phyloP scores from a whole-genome alignment of 371 early-diverging fungal species.

The Mortierella sp. region DNA sequence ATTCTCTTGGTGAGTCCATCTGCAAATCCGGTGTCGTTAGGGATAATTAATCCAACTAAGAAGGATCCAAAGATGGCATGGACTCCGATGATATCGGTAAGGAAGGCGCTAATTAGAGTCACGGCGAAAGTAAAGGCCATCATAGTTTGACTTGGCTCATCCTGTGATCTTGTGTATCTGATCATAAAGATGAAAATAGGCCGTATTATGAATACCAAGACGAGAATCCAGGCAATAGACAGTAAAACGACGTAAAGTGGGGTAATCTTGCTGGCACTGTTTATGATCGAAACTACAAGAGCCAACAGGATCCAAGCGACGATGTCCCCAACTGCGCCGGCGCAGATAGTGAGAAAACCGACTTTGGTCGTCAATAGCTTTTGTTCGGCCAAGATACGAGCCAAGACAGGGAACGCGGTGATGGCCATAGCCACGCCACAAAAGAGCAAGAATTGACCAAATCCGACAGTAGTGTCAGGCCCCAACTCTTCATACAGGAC shows the following conservation, averaged over 20 bases:
- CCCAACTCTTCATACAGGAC: conserved; percentile 72
- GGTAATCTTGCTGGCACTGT: conserved; percentile 69
- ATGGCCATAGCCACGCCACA: conserved; percentile 92
- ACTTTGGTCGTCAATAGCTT: conserved; percentile 84
- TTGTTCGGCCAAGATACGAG: conserved; percentile 91
- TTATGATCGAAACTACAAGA: conserved; percentile 83
- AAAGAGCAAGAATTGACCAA: conserved; percentile 82
- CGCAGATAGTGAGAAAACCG: conserved; percentile 87
- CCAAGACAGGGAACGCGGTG: conserved; percentile 95
- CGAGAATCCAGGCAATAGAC: conserved; percentile 68
- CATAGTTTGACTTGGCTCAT: conserved; percentile 73
- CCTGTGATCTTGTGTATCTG: conserved; percentile 63
- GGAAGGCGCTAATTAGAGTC: conserved; percentile 78
- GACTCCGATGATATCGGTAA: conserved; percentile 90
- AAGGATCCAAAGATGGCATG: conserved; percentile 96
- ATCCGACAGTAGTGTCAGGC: conserved; percentile 61
- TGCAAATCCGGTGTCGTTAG: conserved; percentile 91
- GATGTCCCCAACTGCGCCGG: conserved; percentile 91
- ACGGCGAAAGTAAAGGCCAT: conserved; percentile 76
- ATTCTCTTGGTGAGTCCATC: conserved; percentile 90
- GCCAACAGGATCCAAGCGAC: conserved; percentile 89
- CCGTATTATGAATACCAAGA: conserved; percentile 71
- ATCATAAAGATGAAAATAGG: conserved; percentile 68
- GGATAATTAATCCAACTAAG: conserved; percentile 87
- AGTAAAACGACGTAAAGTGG: conserved; percentile 81